Base-by-base conservation (phyloP, 2,329 filamentous ascomycete species). In the Verticillium nubilum region DNA sequence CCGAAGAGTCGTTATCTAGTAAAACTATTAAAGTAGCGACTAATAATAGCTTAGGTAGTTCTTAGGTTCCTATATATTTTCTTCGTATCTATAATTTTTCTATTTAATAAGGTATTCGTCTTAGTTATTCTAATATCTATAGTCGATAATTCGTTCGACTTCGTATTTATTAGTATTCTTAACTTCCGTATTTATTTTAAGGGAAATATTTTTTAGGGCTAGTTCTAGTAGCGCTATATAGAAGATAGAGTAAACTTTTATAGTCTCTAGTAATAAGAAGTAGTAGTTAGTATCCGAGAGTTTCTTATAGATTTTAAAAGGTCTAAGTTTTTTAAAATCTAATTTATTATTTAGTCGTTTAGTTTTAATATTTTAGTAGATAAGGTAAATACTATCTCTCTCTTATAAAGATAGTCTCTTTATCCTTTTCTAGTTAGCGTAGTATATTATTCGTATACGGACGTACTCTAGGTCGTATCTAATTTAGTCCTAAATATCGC, bases 381-480 rank as follows among this genome's bases (percentile, higher is more conserved):
- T 52, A 31, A 57, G 25, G 28, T 54, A 54, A 28, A 54, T 19
- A 19, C 23, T 54, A 54, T 54, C 52, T 29, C 33, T 17, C 33
- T 37, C 17, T 5, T 37, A 2, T 1, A 37, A 37, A 5, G 33
- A 37, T 37, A 37, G 33, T 37, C 33, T 5, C 4, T 37, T 53
- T n/a, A 53, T 53, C 52, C 15, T 53, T 53, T 31, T 52, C n/a
- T 57, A 52, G 10, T 50, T 28, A 19, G n/a, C 15, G 33, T 57
- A 50, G n/a, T 35, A 54, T 58, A 37, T 25, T 54, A 54, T 54
- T 52, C n/a, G n/a, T n/a, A n/a, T n/a, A n/a, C n/a, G n/a, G n/a
- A n/a, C n/a, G n/a, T n/a, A n/a, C n/a, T n/a, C n/a, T n/a, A n/a
- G n/a, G n/a, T n/a, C n/a, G n/a, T n/a, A n/a, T n/a, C n/a, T n/a